phyloP scores from a whole-genome alignment of 148 eudicot species.

The Rhododendron mucronatum region DNA sequence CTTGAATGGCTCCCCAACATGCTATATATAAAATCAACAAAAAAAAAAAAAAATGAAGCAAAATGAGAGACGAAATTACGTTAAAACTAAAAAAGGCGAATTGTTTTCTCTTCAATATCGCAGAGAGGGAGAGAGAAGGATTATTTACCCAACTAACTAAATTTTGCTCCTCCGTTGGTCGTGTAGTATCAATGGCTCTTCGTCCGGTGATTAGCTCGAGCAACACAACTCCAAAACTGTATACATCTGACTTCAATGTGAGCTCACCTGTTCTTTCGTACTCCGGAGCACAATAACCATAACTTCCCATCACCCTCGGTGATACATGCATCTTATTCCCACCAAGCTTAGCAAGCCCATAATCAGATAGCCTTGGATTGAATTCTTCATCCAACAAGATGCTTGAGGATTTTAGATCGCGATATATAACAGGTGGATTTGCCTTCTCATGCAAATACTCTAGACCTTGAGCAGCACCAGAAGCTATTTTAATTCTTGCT shows the following conservation, averaged over 20 bases:
- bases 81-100: neutral
- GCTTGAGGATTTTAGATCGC: conserved; percentile 54
- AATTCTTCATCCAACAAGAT: conserved; percentile 43
- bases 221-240: conserved; percentile 61
- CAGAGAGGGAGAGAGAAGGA: neutral
- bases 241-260: conserved; percentile 56
- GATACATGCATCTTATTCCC: conserved; percentile 35
- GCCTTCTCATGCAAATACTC: conserved; percentile 58
- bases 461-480: conserved; percentile 54
- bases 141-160: conserved; percentile 50
- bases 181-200: conserved; percentile 50
- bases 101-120: neutral
- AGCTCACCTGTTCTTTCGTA: conserved; percentile 52
- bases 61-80: neutral
- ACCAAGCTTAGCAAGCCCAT: conserved; percentile 46
- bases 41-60: neutral
- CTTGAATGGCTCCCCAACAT: neutral
- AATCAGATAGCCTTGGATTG: conserved; percentile 55
- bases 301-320: conserved; percentile 59
- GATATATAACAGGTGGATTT: conserved; percentile 51
- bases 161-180: conserved; percentile 53
- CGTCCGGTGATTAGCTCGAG: conserved; percentile 60
- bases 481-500: conserved; percentile 65
- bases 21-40: neutral
- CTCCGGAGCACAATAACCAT: conserved; percentile 62